These are phyloP conservation scores for Adansonia rubrostipa DNA, from an alignment of 441 rosid species.

Conservation along the genomic window DNA sequence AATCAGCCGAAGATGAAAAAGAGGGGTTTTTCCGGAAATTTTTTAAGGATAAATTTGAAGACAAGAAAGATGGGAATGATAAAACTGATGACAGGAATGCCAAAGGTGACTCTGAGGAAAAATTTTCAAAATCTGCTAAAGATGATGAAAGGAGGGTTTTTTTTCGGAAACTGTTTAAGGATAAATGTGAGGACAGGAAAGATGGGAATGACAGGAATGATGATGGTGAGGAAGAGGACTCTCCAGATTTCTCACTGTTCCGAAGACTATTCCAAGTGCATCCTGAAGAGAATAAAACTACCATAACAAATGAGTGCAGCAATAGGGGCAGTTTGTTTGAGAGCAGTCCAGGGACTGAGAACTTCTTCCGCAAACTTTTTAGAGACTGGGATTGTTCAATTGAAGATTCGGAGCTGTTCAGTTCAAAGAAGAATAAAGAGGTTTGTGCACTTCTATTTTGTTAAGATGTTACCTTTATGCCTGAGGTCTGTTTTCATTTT, in stretches of 20 bases:
- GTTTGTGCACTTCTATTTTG: constrained; percentile 36
- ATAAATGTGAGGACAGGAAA: constrained; percentile 82
- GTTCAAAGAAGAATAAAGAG: constrained; percentile 81
- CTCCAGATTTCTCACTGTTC: constrained; percentile 86
- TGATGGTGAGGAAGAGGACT: constrained; percentile 76
- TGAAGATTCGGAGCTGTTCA: constrained; percentile 90
- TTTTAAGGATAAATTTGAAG: constrained; percentile 78
- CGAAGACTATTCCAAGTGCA: constrained; percentile 88
- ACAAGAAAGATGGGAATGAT: constrained; percentile 69
- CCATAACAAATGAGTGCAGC: constrained; percentile 58
- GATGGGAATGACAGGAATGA: constrained; percentile 68
- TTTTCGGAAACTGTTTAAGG: constrained; percentile 79
- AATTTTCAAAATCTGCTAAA: constrained; percentile 68
- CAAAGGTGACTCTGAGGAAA: constrained; percentile 51
- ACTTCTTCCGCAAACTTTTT: constrained; percentile 92
- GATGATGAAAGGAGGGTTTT: constrained; percentile 93
- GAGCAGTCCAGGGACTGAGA: constrained; percentile 96
- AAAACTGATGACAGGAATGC: constrained; percentile 44
- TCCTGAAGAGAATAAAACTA: constrained; percentile 77
- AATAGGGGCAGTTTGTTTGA: constrained; percentile 57
- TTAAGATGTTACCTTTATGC: constrained; percentile 10
- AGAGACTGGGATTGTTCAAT: constrained; percentile 92
- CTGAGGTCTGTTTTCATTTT: constrained; percentile 19
- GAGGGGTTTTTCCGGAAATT: constrained; percentile 84
- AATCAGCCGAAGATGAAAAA: constrained; percentile 76